Conservation (phyloP, 2,329 filamentous ascomycete species). For the Westerdykella sp. region DNA sequence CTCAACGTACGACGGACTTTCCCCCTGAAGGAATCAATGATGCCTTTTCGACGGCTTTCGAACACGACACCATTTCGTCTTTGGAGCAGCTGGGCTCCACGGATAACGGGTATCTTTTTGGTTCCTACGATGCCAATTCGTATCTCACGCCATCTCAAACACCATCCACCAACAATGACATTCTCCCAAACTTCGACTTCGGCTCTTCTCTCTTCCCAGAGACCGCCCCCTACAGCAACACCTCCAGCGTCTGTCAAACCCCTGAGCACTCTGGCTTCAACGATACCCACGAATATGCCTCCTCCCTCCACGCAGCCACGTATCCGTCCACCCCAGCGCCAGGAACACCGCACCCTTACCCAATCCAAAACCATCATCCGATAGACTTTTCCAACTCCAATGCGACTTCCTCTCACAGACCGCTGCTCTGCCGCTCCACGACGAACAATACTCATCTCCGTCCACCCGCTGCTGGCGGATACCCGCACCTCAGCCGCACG, state of each 20-base stretch:
- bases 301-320: background rate
- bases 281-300: background rate
- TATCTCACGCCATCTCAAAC: conserved; percentile 2
- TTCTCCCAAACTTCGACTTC: conserved; percentile 7
- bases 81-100: conserved; percentile 3
- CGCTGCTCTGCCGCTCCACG: conserved; percentile 1
- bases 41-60: conserved; percentile 1
- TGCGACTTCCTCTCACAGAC: background rate
- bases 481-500: conserved; percentile 2
- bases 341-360: conserved; percentile 14
- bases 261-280: background rate
- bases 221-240: background rate
- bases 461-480: conserved; percentile 5
- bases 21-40: background rate
- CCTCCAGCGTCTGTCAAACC: background rate
- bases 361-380: conserved; percentile 10
- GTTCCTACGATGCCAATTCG: background rate
- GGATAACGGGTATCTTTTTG: conserved; percentile 10
- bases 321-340: conserved; percentile 11
- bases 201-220: background rate
- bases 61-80: background rate
- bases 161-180: conserved; percentile 1
- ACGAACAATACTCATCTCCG: conserved; percentile 4
- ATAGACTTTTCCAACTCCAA: background rate
- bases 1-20: background rate